Conservation (phyloP, 495 filamentous ascomycete species). For the Parathielavia appendiculata region DNA sequence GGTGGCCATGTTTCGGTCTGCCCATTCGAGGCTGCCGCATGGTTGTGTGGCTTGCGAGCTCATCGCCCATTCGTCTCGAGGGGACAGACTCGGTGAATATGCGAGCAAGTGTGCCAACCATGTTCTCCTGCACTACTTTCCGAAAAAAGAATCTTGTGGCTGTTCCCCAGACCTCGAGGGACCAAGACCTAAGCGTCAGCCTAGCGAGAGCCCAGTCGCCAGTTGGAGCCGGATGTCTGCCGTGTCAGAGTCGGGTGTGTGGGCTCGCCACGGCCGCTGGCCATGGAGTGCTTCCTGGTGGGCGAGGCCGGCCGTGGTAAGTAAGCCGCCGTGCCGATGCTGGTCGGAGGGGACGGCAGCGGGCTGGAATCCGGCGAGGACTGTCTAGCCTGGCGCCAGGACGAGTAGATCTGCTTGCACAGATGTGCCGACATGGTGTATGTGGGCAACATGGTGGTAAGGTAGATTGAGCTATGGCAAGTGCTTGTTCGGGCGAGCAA, state of each 20-base stretch:
- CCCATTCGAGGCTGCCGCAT: no score
- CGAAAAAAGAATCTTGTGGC: no score
- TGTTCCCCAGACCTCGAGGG: no score
- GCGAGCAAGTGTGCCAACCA: no score
- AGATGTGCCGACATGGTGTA: slow-evolving; percentile 51
- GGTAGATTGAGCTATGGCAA: no score
- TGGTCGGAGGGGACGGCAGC: slow-evolving; percentile 24
- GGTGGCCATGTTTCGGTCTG: no score
- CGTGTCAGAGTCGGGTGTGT: slow-evolving; percentile 13
- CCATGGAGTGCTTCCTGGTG: slow-evolving; percentile 39
- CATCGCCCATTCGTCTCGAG: no score
- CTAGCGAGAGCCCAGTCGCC: slow-evolving; percentile 27
- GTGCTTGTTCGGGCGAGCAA: slow-evolving; percentile 4
- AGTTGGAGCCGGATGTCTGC: slow-evolving; percentile 19
- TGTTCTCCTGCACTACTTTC: no score
- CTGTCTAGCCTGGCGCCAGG: slow-evolving; percentile 40
- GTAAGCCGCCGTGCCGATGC: slow-evolving; percentile 22
- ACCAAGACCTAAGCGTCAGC: no score
- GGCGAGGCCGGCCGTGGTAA: slow-evolving; percentile 38
- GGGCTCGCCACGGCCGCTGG: slow-evolving; percentile 33
- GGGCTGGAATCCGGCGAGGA: slow-evolving; percentile 33
- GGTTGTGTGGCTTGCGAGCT: no score
- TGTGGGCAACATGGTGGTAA: slow-evolving; percentile 46
- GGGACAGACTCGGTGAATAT: no score
- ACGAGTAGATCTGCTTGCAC: slow-evolving; percentile 48